Evolutionary conservation across 2,329 filamentous ascomycete genomes (phyloP), one percentile per base, ranked within the genome.

Genomic region (Colletotrichum echinochloae): DNA sequence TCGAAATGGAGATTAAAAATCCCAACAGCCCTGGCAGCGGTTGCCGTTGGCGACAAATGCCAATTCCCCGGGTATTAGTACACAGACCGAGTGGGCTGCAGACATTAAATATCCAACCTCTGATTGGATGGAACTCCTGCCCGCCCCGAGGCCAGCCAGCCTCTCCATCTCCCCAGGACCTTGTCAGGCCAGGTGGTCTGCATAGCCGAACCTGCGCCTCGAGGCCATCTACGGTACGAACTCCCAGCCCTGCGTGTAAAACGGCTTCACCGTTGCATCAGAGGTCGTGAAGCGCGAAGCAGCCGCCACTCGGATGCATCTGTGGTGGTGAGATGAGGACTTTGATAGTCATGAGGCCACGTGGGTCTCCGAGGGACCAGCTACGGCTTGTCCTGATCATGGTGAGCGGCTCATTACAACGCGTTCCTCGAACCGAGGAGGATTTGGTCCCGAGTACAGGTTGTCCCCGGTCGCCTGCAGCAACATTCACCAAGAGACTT

Each of bases 31-130:
- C 64, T 62, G 44, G 44, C 26, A 28, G 28, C 37, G 44, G 67
- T 70, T 61, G 57, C 63, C 30, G 57, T 57, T 67, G 57, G 54
- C 51, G 63, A 70, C 56, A 62, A 62, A 23, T 41, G 56, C 57
- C 49, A 35, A 23, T 28, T n/a, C 49, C 49, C 63, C 62, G 37
- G 66, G 28, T 28, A 59, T 52, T 33, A 52, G 46, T n/a, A 70
- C 55, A 16, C 49, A 70, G 62, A 16, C 49, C 41, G 26, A 41
- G 20, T 44, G 60, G 18, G 56, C 35, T 39, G 26, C 18, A 48
- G 44, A 33, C 57, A 55, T 70, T 28, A 61, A 70, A 67, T 54
- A 7, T 30, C 14, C 26, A 3, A 3, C n/a, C 20, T 46, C 51
- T 70, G 67, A 67, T 67, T 70, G 67, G 67, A 28, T 16, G 28